Evolutionary conservation across 306 rosid genomes (phyloP).

Genomic region (peach (Prunus persica)): Prunus_persica_NCBIv2 NC_034010.1:24428001-24428500

Average conservation of each 20-base stretch:
- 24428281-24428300: not conserved
- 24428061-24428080: slow-evolving; percentile 75
- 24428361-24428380: not conserved
- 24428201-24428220: slow-evolving; percentile 69
- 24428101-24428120: slow-evolving; percentile 86
- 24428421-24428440: too few species aligned
- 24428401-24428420: too few species aligned
- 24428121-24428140: slow-evolving; percentile 86
- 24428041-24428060: slow-evolving; percentile 67
- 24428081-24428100: slow-evolving; percentile 80
- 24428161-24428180: slow-evolving; percentile 73
- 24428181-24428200: slow-evolving; percentile 95
- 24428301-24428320: not conserved
- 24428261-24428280: not conserved
- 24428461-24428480: too few species aligned
- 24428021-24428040: slow-evolving; percentile 62
- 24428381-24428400: too few species aligned
- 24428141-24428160: slow-evolving; percentile 86
- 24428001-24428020: slow-evolving; percentile 66
- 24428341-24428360: not conserved
- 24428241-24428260: not conserved
- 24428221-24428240: slow-evolving; percentile 76
- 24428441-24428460: too few species aligned
- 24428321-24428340: not conserved
- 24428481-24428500: too few species aligned